Evolutionary conservation across 768 basidiomycete species (phyloP).

Genomic region (Lactarius vividus): DNA sequence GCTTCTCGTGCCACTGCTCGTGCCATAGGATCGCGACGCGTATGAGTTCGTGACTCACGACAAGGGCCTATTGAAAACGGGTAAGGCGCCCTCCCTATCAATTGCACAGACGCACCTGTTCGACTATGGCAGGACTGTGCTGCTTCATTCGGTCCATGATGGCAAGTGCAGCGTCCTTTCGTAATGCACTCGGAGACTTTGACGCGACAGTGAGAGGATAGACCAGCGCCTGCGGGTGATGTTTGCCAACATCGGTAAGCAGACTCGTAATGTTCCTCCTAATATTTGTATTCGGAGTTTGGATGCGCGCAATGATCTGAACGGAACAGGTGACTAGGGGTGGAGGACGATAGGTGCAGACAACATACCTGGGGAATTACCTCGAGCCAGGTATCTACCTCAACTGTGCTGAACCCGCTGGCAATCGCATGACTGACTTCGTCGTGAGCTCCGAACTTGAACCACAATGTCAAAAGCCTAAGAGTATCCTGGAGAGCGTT

Average conservation of each 20-base stretch:
- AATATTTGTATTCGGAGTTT: slow-evolving; percentile 86
- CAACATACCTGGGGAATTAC: slow-evolving; percentile 89
- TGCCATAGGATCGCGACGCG: slow-evolving; percentile 99
- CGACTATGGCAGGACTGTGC: slow-evolving; percentile 82
- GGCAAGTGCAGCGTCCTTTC: slow-evolving; percentile 75
- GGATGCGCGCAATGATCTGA: slow-evolving; percentile 97
- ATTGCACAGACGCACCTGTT: slow-evolving; percentile 55
- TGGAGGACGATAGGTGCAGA: neutral
- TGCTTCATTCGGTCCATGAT: slow-evolving; percentile 95
- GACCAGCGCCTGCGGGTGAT: slow-evolving; percentile 96
- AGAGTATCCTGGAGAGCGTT: slow-evolving; percentile 94
- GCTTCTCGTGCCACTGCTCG: slow-evolving; percentile 96
- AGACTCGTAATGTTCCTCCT: slow-evolving; percentile 86
- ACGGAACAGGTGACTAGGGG: slow-evolving; percentile 4
- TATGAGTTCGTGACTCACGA: slow-evolving; percentile 93
- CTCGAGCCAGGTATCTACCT: slow-evolving; percentile 97
- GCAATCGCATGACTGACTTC: slow-evolving; percentile 89
- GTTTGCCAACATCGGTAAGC: slow-evolving; percentile 88
- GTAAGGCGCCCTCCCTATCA: neutral
- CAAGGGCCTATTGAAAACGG: slow-evolving; percentile 53
- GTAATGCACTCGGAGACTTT: slow-evolving; percentile 83
- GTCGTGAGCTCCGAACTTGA: slow-evolving; percentile 90
- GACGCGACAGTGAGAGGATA: slow-evolving; percentile 96
- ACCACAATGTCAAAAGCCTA: slow-evolving; percentile 93
- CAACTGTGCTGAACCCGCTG: slow-evolving; percentile 82